A percentile compares a stretch with the other conserved stretches of the same genome.
Evolutionary conservation across 2,329 filamentous ascomycete species (phyloP).

Genomic region (Fusarium sp.): DNA sequence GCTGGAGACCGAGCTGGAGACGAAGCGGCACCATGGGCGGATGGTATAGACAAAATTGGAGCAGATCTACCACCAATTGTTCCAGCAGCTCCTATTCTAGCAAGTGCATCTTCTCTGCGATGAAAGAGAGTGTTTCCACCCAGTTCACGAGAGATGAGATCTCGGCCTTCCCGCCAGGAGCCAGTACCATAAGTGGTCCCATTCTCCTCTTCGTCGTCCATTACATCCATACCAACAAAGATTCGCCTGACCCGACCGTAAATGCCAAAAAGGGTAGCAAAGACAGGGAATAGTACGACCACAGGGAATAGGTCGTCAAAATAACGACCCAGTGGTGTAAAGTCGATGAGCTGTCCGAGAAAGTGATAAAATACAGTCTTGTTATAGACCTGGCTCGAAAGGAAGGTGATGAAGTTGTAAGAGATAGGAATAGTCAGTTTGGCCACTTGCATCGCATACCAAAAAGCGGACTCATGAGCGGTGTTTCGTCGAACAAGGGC

Average conservation of each 20-base stretch:
- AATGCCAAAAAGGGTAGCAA: conserved; percentile 86
- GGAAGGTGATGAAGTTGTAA: conserved; percentile 96
- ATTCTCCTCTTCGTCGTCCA: conserved; percentile 77
- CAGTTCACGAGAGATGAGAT: conserved; percentile 88
- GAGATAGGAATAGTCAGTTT: conserved; percentile 90
- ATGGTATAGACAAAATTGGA: conserved; percentile 60
- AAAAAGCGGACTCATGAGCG: conserved; percentile 91
- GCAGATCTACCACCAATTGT: conserved; percentile 48
- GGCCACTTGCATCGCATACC: conserved; percentile 94
- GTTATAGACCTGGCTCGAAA: conserved; percentile 75
- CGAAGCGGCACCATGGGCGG: conserved; percentile 47
- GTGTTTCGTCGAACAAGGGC: conserved; percentile 91
- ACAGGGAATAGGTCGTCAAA: conserved; percentile 92
- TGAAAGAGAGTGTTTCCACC: conserved; percentile 68
- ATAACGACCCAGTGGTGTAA: conserved; percentile 82
- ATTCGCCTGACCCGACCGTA: conserved; percentile 84
- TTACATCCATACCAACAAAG: conserved; percentile 78
- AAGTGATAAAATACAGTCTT: conserved; percentile 89
- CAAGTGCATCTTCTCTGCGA: conserved; percentile 56
- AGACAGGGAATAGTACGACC: conserved; percentile 85
- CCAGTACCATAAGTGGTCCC: conserved; percentile 76
- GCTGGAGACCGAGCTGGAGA: conserved; percentile 55
- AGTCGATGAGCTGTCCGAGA: conserved; percentile 81
- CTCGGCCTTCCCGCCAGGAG: conserved; percentile 90
- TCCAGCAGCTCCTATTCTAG: conserved; percentile 44